Evolutionary conservation across 2,329 filamentous ascomycete species (phyloP).

Genomic region (Botryotinia calthae): DNA sequence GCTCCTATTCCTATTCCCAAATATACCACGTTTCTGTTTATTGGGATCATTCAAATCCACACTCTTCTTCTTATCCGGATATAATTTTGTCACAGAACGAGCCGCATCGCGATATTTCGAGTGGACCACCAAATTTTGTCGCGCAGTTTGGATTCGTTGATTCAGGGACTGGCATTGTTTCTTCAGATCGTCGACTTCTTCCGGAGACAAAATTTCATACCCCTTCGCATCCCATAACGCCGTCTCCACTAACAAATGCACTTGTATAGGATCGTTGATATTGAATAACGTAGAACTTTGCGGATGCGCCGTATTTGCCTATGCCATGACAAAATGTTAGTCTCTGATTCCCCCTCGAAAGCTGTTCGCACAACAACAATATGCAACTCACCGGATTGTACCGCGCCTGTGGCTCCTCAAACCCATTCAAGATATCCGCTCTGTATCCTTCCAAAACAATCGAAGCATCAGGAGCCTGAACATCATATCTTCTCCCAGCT

Average conservation of each 20-base stretch:
- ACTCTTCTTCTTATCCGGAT: slow-evolving; percentile 56
- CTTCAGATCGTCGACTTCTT: slow-evolving; percentile 89
- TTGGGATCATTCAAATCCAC: slow-evolving; percentile 47
- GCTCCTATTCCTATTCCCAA: slow-evolving; percentile 45
- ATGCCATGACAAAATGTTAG: slow-evolving; percentile 18
- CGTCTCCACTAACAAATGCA: slow-evolving; percentile 91
- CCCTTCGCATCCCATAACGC: slow-evolving; percentile 83
- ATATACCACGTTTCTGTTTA: slow-evolving; percentile 49
- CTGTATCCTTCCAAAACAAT: slow-evolving; percentile 59
- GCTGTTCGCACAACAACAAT: background rate
- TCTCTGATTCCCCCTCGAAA: background rate
- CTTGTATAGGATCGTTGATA: slow-evolving; percentile 70
- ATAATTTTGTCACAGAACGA: slow-evolving; percentile 77
- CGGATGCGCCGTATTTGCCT: slow-evolving; percentile 52
- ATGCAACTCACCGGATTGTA: slow-evolving; percentile 53
- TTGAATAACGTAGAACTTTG: slow-evolving; percentile 59
- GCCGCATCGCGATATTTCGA: slow-evolving; percentile 94
- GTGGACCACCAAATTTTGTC: slow-evolving; percentile 82
- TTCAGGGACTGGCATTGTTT: slow-evolving; percentile 73
- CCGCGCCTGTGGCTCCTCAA: slow-evolving; percentile 52
- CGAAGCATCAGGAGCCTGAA: slow-evolving; percentile 30
- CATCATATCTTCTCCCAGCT: slow-evolving; percentile 12
- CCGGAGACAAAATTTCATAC: slow-evolving; percentile 83
- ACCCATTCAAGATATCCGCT: slow-evolving; percentile 52
- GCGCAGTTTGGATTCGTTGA: slow-evolving; percentile 76